Percentiles rank a stretch among this genome's conserved stretches.
phyloP scores from a whole-genome alignment of 305 asterid genomes.

The Fraxinus sp. region DNA sequence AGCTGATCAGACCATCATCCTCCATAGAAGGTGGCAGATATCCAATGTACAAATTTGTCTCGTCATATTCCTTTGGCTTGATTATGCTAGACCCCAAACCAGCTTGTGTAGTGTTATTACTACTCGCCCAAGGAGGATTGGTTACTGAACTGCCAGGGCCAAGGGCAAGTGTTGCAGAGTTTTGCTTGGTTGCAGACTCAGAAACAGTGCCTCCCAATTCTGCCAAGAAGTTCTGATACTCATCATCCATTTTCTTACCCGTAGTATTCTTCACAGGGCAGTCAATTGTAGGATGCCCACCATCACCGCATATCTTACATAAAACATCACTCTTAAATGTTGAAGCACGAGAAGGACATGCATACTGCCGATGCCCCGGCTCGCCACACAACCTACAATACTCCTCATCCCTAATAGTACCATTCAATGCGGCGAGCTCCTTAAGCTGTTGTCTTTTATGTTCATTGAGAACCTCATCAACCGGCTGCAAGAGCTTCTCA shows the following conservation, averaged over 20 bases:
- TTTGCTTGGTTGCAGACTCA: constrained; percentile 53
- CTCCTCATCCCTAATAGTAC: constrained; percentile 97
- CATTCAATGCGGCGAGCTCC: constrained; percentile 96
- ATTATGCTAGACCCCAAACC: constrained; percentile 49
- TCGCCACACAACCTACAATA: constrained; percentile 91
- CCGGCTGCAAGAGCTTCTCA: constrained; percentile 96
- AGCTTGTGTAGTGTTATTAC: constrained; percentile 48
- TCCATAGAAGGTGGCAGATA: constrained; percentile 87
- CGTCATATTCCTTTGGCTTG: constrained; percentile 86
- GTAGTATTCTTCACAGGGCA: constrained; percentile 92
- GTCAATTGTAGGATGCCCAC: constrained; percentile 96
- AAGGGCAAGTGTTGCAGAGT: constrained; percentile 63
- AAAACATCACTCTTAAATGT: constrained; percentile 91
- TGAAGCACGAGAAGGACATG: constrained; percentile 82
- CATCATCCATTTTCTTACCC: constrained; percentile 98
- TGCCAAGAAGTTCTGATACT: constrained; percentile 85
- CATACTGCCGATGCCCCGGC: constrained; percentile 90
- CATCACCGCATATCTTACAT: constrained; percentile 95
- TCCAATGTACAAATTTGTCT: constrained; percentile 83
- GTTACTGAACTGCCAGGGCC: constrained; percentile 58
- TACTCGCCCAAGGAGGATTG: constrained; percentile 85
- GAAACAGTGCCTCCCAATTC: constrained; percentile 92
- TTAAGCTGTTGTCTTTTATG: constrained; percentile 96
- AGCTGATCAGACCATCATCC: constrained; percentile 74
- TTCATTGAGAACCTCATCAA: constrained; percentile 94